Conservation (phyloP, 768 basidiomycete genomes). For the Suillus spraguei region DNA sequence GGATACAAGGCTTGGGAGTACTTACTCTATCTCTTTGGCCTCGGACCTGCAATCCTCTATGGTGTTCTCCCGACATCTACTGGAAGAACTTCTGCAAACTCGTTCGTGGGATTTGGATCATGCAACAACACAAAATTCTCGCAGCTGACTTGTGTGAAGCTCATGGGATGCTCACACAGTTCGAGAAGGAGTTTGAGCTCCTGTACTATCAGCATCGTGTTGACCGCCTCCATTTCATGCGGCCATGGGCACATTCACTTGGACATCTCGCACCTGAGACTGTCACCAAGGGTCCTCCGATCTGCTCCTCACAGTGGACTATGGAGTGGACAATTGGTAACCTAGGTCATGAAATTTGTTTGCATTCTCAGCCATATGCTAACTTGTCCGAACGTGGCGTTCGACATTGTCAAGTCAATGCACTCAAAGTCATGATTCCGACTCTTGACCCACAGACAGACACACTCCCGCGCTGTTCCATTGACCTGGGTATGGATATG, state of each 20-base stretch:
- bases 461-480: neutral
- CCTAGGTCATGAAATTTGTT: conserved; percentile 28
- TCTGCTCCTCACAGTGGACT: conserved; percentile 29
- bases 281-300: conserved; percentile 23
- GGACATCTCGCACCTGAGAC: conserved; percentile 27
- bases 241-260: conserved; percentile 28
- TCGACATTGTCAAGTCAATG: conserved; percentile 21
- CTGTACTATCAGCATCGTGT: conserved; percentile 27
- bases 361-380: conserved; percentile 27
- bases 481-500: conserved; percentile 20
- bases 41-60: conserved; percentile 22
- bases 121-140: conserved; percentile 24
- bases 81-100: conserved; percentile 26
- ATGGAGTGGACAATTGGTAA: conserved; percentile 30
- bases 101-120: conserved; percentile 19
- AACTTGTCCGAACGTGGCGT: conserved; percentile 30
- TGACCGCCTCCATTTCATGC: conserved; percentile 31
- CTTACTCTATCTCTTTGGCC: conserved; percentile 18
- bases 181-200: conserved; percentile 30
- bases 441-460: conserved; percentile 10
- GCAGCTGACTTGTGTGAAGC: conserved; percentile 13
- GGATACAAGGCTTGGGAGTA: conserved; percentile 29
- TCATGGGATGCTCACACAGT: conserved; percentile 14
- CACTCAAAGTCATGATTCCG: conserved; percentile 17
- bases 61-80: conserved; percentile 17